These are phyloP conservation scores for Firmiana major DNA, from an alignment of 345 rosid genomes.

Conservation along the genomic window DNA sequence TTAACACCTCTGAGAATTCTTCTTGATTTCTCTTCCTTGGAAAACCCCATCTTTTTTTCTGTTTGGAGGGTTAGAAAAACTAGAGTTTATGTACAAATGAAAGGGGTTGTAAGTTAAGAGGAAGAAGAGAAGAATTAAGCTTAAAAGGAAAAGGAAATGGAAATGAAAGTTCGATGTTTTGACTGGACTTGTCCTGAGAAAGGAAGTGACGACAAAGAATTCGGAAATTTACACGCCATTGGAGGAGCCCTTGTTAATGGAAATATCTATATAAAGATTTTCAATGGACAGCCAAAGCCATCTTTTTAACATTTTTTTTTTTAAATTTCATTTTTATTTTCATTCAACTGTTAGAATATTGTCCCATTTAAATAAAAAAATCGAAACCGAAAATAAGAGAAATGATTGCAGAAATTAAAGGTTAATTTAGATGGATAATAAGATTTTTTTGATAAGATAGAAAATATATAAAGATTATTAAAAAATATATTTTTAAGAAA, in stretches of 20 bases:
- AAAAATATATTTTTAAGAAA: too few relatives aligned
- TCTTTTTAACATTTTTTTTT: not conserved
- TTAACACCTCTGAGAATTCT: conserved; percentile 54
- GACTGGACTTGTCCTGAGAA: conserved; percentile 9
- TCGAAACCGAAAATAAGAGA: too few relatives aligned
- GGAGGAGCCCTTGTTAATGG: conserved; percentile 10
- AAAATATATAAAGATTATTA: too few relatives aligned
- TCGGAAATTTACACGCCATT: not conserved
- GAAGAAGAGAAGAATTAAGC: not conserved
- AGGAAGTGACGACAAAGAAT: conserved; percentile 11
- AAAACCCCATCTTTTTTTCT: conserved; percentile 46
- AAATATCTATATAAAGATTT: not conserved
- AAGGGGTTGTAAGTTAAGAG: not conserved
- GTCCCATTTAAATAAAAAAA: too few relatives aligned
- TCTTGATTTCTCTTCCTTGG: conserved; percentile 58
- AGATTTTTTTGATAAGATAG: too few relatives aligned
- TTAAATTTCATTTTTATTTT: too few relatives aligned
- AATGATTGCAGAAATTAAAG: too few relatives aligned
- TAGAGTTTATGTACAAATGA: conserved; percentile 10
- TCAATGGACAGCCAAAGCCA: not conserved
- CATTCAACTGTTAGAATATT: too few relatives aligned
- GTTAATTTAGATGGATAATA: too few relatives aligned
- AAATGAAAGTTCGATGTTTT: conserved; percentile 2
- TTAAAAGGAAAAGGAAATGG: not conserved
- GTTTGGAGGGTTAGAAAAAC: not conserved